Conservation (phyloP, 805 yeast species). For the Saccharomycopsis javanensis region DNA sequence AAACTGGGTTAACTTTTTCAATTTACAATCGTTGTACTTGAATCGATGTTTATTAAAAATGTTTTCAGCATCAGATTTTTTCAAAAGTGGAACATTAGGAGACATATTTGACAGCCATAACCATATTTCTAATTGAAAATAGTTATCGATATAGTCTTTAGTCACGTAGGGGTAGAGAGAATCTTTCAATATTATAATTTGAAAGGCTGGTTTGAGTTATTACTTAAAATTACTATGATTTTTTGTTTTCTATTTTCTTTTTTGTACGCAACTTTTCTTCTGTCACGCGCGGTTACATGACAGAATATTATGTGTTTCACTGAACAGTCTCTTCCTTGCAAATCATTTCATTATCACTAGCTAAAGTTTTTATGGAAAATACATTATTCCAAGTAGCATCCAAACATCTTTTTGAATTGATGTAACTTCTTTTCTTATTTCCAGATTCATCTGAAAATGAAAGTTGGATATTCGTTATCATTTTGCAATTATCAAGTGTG, state of each 20-base stretch:
- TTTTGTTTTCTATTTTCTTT: not conserved
- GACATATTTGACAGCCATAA: not conserved
- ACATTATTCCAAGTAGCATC: not conserved
- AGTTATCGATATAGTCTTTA: too few relatives aligned
- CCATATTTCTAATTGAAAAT: too few relatives aligned
- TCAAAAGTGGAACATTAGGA: not conserved
- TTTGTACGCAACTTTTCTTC: not conserved
- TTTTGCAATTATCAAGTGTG: not conserved
- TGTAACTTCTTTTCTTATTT: not conserved
- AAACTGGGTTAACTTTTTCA: conserved; percentile 14
- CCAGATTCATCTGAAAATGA: not conserved
- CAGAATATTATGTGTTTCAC: not conserved
- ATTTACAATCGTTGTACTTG: conserved; percentile 9
- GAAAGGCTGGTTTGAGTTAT: not conserved
- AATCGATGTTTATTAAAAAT: not conserved
- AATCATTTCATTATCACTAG: not conserved
- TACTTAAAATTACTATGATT: not conserved
- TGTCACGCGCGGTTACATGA: not conserved
- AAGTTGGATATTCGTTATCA: not conserved
- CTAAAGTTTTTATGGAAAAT: not conserved
- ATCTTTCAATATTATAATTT: not conserved
- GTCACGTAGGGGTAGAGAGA: too few relatives aligned
- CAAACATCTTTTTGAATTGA: not conserved
- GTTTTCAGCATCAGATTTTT: not conserved
- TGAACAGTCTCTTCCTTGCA: not conserved